Evolutionary conservation across 345 rosid genomes (phyloP), one percentile per base, ranked within the genome.

Genomic region (Rubroshorea leprosula): DNA sequence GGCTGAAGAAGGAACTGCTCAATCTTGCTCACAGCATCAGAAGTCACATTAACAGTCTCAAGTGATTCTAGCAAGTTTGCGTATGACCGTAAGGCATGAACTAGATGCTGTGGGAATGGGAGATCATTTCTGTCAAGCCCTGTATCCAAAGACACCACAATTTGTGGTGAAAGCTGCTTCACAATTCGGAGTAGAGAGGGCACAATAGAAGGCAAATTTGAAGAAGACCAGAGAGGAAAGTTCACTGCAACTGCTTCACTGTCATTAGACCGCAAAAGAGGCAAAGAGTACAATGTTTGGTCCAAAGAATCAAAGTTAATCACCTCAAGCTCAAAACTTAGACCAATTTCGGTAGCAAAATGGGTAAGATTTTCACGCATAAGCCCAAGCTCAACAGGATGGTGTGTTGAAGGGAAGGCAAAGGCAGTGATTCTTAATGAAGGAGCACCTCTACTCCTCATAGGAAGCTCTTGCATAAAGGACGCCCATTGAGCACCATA

Each of bases 401-500:
- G 78, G 62, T 74, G 80, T 25, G 69, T 70, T 23, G 70, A 74
- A 58, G 80, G 80, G 46, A 82, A 80, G 31, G 72, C 78, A 62
- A 77, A 77, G 25, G 80, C 80, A 23, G 82, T 80, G 62, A 78
- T 80, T 75, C 67, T 77, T 64, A 80, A 57, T 12, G 74, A 67
- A 5, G 78, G 82, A 58, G 70, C 54, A 49, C 72, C 73, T 51
- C 76, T 72, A 64, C 67, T 66, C 69, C 73, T 68, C 60, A 69
- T 54, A 15, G 82, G 72, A 61, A 80, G 82, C 66, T 80, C 84
- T 64, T 77, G 82, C 78, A 80, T 80, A 58, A 80, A 77, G 23
- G 82, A 80, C 62, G 85, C 85, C 85, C 85, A 80, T 51, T 80
- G 85, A 65, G 75, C 85, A 62, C 85, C 85, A 67, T 69, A 72